Conservation (phyloP, 306 rosid genomes). For the Gastrolobium villosum region DNA sequence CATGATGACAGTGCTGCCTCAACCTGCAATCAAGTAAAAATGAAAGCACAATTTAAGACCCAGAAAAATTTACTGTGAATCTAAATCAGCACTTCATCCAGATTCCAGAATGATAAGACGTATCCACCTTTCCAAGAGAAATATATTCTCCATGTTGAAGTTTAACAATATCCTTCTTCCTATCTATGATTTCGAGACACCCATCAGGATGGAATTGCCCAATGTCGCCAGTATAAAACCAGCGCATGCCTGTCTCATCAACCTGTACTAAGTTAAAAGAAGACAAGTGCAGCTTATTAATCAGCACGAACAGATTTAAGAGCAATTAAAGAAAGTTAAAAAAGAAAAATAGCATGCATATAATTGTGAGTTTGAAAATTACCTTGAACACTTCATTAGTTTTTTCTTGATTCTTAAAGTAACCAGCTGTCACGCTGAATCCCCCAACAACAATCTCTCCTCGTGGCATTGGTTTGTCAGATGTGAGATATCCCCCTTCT, state of each 20-base stretch:
- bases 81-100: constrained; percentile 5
- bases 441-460: constrained; percentile 95
- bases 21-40: constrained; percentile 63
- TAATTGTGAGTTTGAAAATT: constrained; percentile 26
- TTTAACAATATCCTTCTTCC: constrained; percentile 95
- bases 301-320: constrained; percentile 36
- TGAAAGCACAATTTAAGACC: constrained; percentile 33
- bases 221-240: constrained; percentile 90
- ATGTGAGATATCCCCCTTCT: constrained; percentile 80
- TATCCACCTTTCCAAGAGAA: constrained; percentile 90
- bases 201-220: constrained; percentile 92
- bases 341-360: constrained; percentile 16
- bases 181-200: constrained; percentile 90
- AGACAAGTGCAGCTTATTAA: constrained; percentile 24
- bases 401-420: constrained; percentile 84
- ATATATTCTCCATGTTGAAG: constrained; percentile 97
- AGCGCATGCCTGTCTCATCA: constrained; percentile 84
- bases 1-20: constrained; percentile 78
- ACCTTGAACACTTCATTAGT: constrained; percentile 92
- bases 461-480: constrained; percentile 95
- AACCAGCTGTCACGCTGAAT: constrained; percentile 82
- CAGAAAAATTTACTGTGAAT: constrained; percentile 32
- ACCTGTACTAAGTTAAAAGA: constrained; percentile 56
- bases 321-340: constrained; percentile 4
- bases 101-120: constrained; percentile 8